Evolutionary conservation across 2,329 filamentous ascomycete genomes (phyloP).

Genomic region (Penicillium sclerotiorum): DNA sequence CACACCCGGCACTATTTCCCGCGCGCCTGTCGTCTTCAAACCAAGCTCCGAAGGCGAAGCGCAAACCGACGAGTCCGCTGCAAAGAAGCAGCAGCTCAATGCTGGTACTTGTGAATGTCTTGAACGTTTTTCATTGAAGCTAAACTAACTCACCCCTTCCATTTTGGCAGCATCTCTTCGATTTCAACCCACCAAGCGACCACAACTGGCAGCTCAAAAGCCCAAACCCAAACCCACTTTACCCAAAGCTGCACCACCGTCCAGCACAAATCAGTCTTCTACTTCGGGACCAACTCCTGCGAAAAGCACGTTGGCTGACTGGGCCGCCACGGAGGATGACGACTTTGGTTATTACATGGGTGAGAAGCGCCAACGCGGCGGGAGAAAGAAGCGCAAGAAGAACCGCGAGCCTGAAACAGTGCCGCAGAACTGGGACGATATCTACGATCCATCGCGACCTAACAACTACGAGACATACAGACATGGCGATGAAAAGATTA

Average conservation of each 20-base stretch:
- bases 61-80: slow-evolving; percentile 51
- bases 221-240: slow-evolving; percentile 65
- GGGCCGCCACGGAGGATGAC: slow-evolving; percentile 79
- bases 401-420: slow-evolving; percentile 63
- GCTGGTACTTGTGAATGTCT: slow-evolving; percentile 59
- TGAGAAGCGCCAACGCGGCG: slow-evolving; percentile 73
- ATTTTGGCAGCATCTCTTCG: slow-evolving; percentile 63
- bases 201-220: slow-evolving; percentile 65
- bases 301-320: slow-evolving; percentile 77
- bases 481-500: slow-evolving; percentile 78
- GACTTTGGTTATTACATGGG: slow-evolving; percentile 67
- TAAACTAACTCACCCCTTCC: slow-evolving; percentile 16
- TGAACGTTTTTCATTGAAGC: slow-evolving; percentile 21
- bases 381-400: slow-evolving; percentile 77
- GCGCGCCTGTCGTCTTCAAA: slow-evolving; percentile 73
- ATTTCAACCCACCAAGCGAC: slow-evolving; percentile 84
- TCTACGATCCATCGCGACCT: slow-evolving; percentile 81
- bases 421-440: slow-evolving; percentile 79
- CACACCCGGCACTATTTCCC: slow-evolving; percentile 68
- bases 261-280: slow-evolving; percentile 31
- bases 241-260: slow-evolving; percentile 47
- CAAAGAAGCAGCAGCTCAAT: slow-evolving; percentile 67
- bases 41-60: slow-evolving; percentile 52
- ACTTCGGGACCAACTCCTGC: slow-evolving; percentile 35
- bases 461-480: slow-evolving; percentile 85